Percentiles rank a stretch among this genome's conserved stretches.
phyloP scores from a whole-genome alignment of 2,329 filamentous ascomycete genomes.

The Chalara sp. region DNA sequence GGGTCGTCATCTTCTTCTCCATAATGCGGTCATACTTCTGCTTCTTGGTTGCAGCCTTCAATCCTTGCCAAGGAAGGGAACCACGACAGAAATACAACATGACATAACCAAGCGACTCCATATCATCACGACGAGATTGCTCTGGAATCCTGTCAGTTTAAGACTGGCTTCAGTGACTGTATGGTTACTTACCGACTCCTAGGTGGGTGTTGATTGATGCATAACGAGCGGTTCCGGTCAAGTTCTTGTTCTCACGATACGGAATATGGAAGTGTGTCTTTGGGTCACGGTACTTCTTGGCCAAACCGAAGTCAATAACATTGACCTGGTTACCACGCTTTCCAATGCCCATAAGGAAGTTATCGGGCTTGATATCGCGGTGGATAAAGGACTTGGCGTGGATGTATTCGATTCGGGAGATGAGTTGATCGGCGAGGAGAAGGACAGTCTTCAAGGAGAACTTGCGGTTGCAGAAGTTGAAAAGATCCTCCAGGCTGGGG shows the following conservation, averaged over 20 bases:
- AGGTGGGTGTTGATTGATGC: conserved; percentile 98
- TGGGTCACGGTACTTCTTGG: conserved; percentile 99
- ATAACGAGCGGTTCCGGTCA: conserved; percentile 97
- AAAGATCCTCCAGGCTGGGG: conserved; percentile 91
- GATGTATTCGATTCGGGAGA: conserved; percentile 99
- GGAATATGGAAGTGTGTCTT: conserved; percentile 99
- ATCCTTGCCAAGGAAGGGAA: conserved; percentile 95
- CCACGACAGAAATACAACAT: conserved; percentile 99
- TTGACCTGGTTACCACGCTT: conserved; percentile 99
- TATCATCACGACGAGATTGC: conserved; percentile 97
- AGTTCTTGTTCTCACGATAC: conserved; percentile 99
- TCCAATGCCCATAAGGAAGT: conserved; percentile 98
- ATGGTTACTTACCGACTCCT: conserved; percentile 65
- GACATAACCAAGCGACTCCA: conserved; percentile 98
- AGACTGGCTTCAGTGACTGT: neutral
- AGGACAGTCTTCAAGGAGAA: conserved; percentile 98
- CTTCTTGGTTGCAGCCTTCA: conserved; percentile 99
- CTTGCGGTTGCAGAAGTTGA: conserved; percentile 99
- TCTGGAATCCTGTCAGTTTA: conserved; percentile 46
- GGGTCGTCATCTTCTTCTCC: conserved; percentile 99
- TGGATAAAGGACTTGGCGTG: conserved; percentile 99
- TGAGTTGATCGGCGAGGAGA: conserved; percentile 92
- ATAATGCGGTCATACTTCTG: conserved; percentile 99
- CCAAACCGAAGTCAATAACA: conserved; percentile 96
- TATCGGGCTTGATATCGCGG: conserved; percentile 99